A percentile compares a stretch with the other conserved stretches of the same genome.
These are phyloP conservation scores for Solanum aculeatissimum DNA, from an alignment of 305 asterid species.

Conservation along the genomic window DNA sequence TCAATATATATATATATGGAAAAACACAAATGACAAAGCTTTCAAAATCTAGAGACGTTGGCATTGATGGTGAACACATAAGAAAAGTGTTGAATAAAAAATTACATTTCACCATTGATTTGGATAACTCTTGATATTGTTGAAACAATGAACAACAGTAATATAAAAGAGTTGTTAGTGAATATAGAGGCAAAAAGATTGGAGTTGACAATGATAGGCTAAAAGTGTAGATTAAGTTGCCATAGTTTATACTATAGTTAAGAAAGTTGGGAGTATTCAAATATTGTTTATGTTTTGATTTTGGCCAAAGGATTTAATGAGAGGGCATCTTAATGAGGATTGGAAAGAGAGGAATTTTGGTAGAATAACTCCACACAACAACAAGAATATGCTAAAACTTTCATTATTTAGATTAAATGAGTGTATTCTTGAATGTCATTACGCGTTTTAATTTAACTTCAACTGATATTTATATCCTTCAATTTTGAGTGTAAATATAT, in stretches of 20 bases:
- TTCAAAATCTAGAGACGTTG: neutral
- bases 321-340: neutral
- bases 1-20: neutral
- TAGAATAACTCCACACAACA: neutral
- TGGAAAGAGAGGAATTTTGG: neutral
- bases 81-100: neutral
- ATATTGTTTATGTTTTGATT: neutral
- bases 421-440: neutral
- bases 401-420: neutral
- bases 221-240: neutral
- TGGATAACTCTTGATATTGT: neutral
- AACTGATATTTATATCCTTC: too few species aligned
- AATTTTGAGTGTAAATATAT: too few species aligned
- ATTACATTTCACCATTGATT: neutral
- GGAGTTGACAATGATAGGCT: neutral
- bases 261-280: neutral
- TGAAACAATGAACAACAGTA: neutral
- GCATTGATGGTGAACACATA: neutral
- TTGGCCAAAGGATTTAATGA: neutral
- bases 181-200: neutral
- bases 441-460: neutral
- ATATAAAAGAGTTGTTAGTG: neutral
- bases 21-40: neutral
- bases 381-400: neutral
- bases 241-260: neutral